Evolutionary conservation across 257 asterid genomes (phyloP).

Genomic region (Plantago ovata): DNA sequence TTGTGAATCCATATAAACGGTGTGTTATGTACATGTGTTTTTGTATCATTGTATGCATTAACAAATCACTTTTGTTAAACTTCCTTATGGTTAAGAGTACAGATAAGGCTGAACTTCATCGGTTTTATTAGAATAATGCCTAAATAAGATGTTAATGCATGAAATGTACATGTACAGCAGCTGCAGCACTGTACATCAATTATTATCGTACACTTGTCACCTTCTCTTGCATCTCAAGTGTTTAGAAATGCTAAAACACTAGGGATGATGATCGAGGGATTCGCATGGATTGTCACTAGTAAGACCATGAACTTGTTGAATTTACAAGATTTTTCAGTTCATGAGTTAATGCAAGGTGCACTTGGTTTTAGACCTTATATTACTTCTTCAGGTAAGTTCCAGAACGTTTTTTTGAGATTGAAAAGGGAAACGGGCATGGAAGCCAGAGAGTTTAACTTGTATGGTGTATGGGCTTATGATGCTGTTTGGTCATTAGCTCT

Average conservation of each 20-base stretch:
- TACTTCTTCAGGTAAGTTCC: slow-evolving; percentile 25
- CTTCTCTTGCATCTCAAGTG: slow-evolving; percentile 27
- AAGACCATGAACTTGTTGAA: slow-evolving; percentile 35
- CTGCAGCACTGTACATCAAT: no score
- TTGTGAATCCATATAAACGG: not conserved
- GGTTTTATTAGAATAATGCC: no score
- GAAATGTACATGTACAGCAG: no score
- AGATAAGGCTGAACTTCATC: no score
- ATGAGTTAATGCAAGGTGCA: slow-evolving; percentile 34
- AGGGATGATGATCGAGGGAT: slow-evolving; percentile 39
- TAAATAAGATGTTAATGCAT: no score
- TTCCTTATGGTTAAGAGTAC: no score
- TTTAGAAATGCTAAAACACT: slow-evolving; percentile 28
- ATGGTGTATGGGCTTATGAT: slow-evolving; percentile 42
- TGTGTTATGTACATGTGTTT: not conserved
- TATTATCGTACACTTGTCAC: slow-evolving; percentile 33
- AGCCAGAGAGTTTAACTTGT: slow-evolving; percentile 7
- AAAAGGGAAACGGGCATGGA: slow-evolving; percentile 20
- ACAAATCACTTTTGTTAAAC: no score
- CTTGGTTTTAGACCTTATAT: slow-evolving; percentile 35
- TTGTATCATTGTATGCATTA: not conserved
- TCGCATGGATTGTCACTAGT: slow-evolving; percentile 43
- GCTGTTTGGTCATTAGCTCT: slow-evolving; percentile 35
- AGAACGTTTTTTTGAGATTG: slow-evolving; percentile 26
- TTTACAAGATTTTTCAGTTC: slow-evolving; percentile 22